Evolutionary conservation across 148 eudicot species (phyloP).

Genomic region (Cornus kousa): DNA sequence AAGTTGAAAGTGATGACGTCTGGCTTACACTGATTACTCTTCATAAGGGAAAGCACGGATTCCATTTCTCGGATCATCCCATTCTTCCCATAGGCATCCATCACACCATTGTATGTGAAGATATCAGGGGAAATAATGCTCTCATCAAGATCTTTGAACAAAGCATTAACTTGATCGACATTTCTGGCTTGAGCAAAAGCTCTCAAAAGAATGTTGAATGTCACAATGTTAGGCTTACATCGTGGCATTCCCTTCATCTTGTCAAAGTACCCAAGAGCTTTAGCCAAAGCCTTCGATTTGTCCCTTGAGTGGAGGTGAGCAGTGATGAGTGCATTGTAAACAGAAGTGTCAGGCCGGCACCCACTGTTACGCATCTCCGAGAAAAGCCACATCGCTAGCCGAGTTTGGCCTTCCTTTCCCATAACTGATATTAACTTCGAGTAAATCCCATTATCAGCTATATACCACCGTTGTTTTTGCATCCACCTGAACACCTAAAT

Average conservation of each 20-base stretch:
- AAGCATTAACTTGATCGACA: slow-evolving; percentile 53
- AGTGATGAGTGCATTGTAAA: slow-evolving; percentile 80
- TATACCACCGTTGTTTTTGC: slow-evolving; percentile 86
- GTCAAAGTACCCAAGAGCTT: slow-evolving; percentile 63
- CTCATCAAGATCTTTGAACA: slow-evolving; percentile 73
- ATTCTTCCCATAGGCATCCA: slow-evolving; percentile 96
- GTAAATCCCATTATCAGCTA: slow-evolving; percentile 78
- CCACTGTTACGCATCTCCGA: slow-evolving; percentile 98
- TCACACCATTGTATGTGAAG: slow-evolving; percentile 84
- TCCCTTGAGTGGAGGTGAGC: slow-evolving; percentile 80
- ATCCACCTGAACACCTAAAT: slow-evolving; percentile 74
- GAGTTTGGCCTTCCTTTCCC: slow-evolving; percentile 79
- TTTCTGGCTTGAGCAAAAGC: slow-evolving; percentile 72
- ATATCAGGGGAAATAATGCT: slow-evolving; percentile 69
- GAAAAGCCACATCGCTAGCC: slow-evolving; percentile 99
- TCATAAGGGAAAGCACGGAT: slow-evolving; percentile 68
- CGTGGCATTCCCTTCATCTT: slow-evolving; percentile 77
- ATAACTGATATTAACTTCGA: slow-evolving; percentile 80
- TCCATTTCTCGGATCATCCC: slow-evolving; percentile 98
- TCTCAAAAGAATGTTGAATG: slow-evolving; percentile 78
- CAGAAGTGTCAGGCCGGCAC: slow-evolving; percentile 89
- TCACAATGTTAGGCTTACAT: slow-evolving; percentile 62
- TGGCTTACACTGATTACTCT: slow-evolving; percentile 71
- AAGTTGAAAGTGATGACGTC: slow-evolving; percentile 75
- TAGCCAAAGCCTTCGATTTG: slow-evolving; percentile 66